Base-by-base conservation (phyloP, 176 grass and related monocot genomes). In the Phoenix dactylifera region DNA sequence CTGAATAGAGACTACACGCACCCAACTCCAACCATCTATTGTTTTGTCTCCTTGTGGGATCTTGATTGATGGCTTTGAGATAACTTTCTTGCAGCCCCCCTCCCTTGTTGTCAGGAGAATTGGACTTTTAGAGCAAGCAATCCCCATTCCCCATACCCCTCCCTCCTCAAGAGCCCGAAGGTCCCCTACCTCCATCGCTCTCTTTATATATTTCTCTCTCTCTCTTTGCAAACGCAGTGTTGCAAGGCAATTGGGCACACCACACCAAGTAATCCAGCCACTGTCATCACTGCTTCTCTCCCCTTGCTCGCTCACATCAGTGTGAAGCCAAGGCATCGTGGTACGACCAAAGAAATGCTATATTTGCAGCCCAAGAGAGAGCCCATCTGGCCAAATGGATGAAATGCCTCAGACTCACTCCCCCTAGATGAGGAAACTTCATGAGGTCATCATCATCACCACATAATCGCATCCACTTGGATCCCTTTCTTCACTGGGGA, bases 341-440 rank as follows among this genome's bases (percentile, higher is more conserved):
- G 85, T 82, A 87, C 91, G 84, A 98, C 84, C 84, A 89, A 98
- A 92, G 81, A 92, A 86, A 92, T 79, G 82, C 81, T 88, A 98
- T 89, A 81, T 92, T 12, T 44, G 3, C 10, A 44, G 32, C 35
- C 9, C 10, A 70, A 55, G 57, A 59, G 82, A 82, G 76, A 82
- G 72, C 68, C 74, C 35, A 44, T 84, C 72, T 79, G 68, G 54
- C 35, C 75, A 68, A 69, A 85, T 75, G 76, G 88, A 98, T 89
- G 84, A 72, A 98, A 92, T 86, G 84, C 89, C 73, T 92, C 81
- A 76, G 76, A 54, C 4, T n/a, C 22, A 35, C 68, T 51, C 24
- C 66, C 79, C 72, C 79, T 77, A 80, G 70, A 83, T 74, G 74
- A 88, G 84, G 77, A 66, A 78, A 74, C 67, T 15, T 51, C 28